Evolutionary conservation across 2,329 filamentous ascomycete genomes (phyloP).

Genomic region (Diaporthe citrichinensis): DNA sequence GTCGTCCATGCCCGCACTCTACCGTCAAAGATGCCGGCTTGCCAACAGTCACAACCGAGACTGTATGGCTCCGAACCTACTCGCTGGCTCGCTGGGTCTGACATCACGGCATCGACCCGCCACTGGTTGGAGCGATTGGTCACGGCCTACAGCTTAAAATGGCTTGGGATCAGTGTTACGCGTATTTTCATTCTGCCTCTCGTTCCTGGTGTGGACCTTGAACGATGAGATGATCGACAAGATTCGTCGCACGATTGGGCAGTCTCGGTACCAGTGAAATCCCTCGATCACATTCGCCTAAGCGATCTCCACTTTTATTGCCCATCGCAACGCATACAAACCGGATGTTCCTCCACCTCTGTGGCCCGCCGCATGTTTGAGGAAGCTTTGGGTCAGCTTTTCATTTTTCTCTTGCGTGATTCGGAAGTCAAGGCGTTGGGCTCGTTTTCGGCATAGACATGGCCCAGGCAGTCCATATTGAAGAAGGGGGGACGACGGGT

Average conservation of each 20-base stretch:
- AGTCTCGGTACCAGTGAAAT: slow-evolving; percentile 4
- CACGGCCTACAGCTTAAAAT: neutral
- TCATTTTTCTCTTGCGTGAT: slow-evolving; percentile 30
- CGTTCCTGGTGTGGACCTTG: slow-evolving; percentile 9
- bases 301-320: neutral
- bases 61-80: neutral
- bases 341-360: slow-evolving; percentile 2
- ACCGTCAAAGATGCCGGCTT: neutral
- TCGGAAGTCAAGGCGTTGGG: slow-evolving; percentile 37
- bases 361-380: slow-evolving; percentile 17
- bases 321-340: neutral
- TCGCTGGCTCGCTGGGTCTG: neutral
- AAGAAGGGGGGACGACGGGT: slow-evolving; percentile 23
- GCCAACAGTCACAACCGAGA: neutral
- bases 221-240: neutral
- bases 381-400: slow-evolving; percentile 18
- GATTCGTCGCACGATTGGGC: neutral
- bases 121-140: neutral
- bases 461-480: slow-evolving; percentile 17
- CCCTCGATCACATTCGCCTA: slow-evolving; percentile 7
- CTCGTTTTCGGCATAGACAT: slow-evolving; percentile 39
- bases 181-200: slow-evolving; percentile 3
- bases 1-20: neutral
- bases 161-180: neutral
- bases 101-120: neutral